Evolutionary conservation across 805 yeast species (phyloP).

Genomic region (Candida golubevii): DNA sequence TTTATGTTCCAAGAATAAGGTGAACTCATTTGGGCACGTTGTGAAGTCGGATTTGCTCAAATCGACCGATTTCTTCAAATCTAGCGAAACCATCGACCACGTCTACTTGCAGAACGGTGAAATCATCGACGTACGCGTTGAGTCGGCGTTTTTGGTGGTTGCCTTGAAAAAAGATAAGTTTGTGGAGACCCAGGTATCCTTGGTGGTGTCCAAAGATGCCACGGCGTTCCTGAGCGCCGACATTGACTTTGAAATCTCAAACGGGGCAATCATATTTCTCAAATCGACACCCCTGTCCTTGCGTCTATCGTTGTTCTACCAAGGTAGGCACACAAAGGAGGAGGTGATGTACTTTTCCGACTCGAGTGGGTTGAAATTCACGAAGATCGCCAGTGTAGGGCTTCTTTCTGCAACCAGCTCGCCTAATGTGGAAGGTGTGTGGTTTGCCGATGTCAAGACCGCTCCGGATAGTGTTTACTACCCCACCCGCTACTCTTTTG

Average conservation of each 20-base stretch:
- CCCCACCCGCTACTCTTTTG: slow-evolving; percentile 36
- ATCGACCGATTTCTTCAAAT: slow-evolving; percentile 43
- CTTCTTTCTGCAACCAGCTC: slow-evolving; percentile 37
- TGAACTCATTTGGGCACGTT: slow-evolving; percentile 40
- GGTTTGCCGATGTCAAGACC: slow-evolving; percentile 44
- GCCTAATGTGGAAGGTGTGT: slow-evolving; percentile 55
- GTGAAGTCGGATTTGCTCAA: slow-evolving; percentile 32
- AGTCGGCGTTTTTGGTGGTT: slow-evolving; percentile 38
- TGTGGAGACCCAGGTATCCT: slow-evolving; percentile 30
- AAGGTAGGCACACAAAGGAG: slow-evolving; percentile 10
- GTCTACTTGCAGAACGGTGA: slow-evolving; percentile 29
- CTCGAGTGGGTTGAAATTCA: slow-evolving; percentile 53
- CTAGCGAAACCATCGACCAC: slow-evolving; percentile 18
- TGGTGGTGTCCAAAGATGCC: slow-evolving; percentile 48
- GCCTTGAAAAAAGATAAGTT: slow-evolving; percentile 42
- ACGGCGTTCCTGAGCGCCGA: slow-evolving; percentile 35
- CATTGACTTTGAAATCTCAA: slow-evolving; percentile 32
- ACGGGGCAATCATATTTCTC: slow-evolving; percentile 36
- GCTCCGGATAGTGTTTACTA: slow-evolving; percentile 11
- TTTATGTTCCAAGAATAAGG: slow-evolving; percentile 27
- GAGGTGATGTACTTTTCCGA: slow-evolving; percentile 49
- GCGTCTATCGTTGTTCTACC: slow-evolving; percentile 23
- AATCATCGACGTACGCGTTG: slow-evolving; percentile 33
- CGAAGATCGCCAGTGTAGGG: slow-evolving; percentile 39
- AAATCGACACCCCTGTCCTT: slow-evolving; percentile 36